Conservation (phyloP, 495 filamentous ascomycete species). For the Aspergillus saccharolyticus region DNA sequence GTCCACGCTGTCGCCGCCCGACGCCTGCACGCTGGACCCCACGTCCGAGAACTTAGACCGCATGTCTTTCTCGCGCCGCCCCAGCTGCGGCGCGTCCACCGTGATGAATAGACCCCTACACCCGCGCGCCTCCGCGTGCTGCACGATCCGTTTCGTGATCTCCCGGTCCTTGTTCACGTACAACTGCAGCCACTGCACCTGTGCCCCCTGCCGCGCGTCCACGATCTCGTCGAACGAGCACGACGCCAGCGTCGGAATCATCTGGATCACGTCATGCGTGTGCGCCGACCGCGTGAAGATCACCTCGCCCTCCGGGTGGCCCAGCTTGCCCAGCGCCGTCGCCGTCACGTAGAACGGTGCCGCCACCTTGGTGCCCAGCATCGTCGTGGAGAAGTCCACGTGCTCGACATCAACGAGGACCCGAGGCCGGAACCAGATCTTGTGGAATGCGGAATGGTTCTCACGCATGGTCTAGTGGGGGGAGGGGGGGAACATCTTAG, state of each 20-base stretch:
- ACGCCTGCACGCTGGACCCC: slow-evolving; percentile 75
- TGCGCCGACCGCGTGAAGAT: slow-evolving; percentile 78
- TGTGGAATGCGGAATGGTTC: slow-evolving; percentile 93
- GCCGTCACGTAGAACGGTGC: slow-evolving; percentile 92
- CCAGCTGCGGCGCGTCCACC: slow-evolving; percentile 93
- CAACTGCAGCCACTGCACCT: slow-evolving; percentile 94
- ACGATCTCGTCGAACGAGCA: slow-evolving; percentile 97
- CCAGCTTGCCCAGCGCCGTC: slow-evolving; percentile 87
- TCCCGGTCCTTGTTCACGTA: slow-evolving; percentile 97
- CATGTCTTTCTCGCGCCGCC: slow-evolving; percentile 93
- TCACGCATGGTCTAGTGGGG: slow-evolving; percentile 95
- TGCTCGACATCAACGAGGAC: slow-evolving; percentile 82
- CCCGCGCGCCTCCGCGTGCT: slow-evolving; percentile 86
- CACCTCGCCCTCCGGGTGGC: slow-evolving; percentile 84
- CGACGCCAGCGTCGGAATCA: slow-evolving; percentile 97
- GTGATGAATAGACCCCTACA: slow-evolving; percentile 98
- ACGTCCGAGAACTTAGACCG: slow-evolving; percentile 83
- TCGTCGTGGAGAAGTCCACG: slow-evolving; percentile 78
- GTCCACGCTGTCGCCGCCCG: slow-evolving; percentile 61
- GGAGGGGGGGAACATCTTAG: too few relatives aligned
- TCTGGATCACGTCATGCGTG: slow-evolving; percentile 85
- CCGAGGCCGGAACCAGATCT: slow-evolving; percentile 92
- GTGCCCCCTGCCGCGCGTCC: slow-evolving; percentile 72
- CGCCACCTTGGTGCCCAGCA: slow-evolving; percentile 78
- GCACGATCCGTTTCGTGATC: slow-evolving; percentile 84